Percentiles rank a stretch among this genome's conserved stretches.
phyloP scores from a whole-genome alignment of 257 asterid genomes.

The Cynanchum wilfordii region DNA sequence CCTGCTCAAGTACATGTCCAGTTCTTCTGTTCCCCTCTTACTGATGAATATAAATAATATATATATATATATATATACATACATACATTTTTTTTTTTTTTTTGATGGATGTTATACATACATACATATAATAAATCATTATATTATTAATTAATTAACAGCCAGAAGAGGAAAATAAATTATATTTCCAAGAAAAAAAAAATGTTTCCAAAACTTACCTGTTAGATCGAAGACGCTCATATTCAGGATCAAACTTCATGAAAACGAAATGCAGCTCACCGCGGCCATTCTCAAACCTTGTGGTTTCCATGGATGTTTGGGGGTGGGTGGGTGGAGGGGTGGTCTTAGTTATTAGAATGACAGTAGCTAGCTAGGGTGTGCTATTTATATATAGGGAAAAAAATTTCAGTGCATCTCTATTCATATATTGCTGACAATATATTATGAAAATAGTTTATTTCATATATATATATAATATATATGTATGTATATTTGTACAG shows the following conservation, averaged over 20 bases:
- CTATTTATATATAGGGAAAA: conserved; percentile 15
- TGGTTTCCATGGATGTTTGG: conserved; percentile 23
- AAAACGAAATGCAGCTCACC: conserved; percentile 53
- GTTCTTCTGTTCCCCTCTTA: conserved; percentile 55
- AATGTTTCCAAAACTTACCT: conserved; percentile 24
- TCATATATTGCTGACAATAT: too few relatives aligned
- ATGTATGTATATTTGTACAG: background rate
- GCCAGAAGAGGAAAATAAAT: background rate
- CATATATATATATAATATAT: too few relatives aligned
- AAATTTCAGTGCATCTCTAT: background rate
- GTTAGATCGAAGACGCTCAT: conserved; percentile 69
- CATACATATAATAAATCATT: too few relatives aligned
- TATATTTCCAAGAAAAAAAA: too few relatives aligned
- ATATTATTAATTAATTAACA: too few relatives aligned
- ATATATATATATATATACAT: too few relatives aligned
- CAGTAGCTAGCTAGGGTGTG: background rate
- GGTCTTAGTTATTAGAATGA: background rate
- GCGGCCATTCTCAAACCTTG: conserved; percentile 25
- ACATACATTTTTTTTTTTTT: too few relatives aligned
- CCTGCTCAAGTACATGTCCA: conserved; percentile 63
- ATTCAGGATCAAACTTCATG: conserved; percentile 84
- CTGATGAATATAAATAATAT: conserved; percentile 24
- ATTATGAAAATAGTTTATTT: background rate
- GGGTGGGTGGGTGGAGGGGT: background rate
- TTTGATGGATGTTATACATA: too few relatives aligned